Conservation (phyloP, 345 rosid species). For the Eutrema japonicum region DNA sequence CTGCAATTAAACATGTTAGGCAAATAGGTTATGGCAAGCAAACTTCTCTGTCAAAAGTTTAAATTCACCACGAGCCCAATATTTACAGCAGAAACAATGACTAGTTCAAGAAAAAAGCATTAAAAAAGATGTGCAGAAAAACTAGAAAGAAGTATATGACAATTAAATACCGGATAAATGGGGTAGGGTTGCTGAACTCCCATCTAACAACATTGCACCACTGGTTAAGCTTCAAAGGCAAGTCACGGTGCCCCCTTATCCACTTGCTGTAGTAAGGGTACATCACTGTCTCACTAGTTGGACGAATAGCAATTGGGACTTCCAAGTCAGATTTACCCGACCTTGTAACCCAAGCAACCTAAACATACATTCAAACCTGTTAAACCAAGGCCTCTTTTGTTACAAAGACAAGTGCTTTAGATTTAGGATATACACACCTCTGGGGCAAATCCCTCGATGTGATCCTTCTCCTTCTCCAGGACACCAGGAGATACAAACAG, state of each 20-base stretch:
- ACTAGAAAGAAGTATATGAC: constrained; percentile 3
- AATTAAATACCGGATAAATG: constrained; percentile 80
- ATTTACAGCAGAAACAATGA: constrained; percentile 3
- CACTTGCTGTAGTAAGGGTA: constrained; percentile 96
- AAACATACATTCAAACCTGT: constrained; percentile 31
- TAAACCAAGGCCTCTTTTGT: neutral
- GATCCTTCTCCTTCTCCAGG: constrained; percentile 91
- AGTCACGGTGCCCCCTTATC: constrained; percentile 97
- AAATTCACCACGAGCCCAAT: neutral
- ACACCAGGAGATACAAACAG: constrained; percentile 91
- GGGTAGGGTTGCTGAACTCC: constrained; percentile 99
- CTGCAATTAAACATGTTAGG: constrained; percentile 46
- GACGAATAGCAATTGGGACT: constrained; percentile 91
- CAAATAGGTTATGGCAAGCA: neutral
- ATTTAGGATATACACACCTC: constrained; percentile 59
- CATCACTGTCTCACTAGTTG: constrained; percentile 99
- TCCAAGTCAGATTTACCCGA: constrained; percentile 93
- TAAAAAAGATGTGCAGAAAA: neutral
- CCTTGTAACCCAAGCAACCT: constrained; percentile 99
- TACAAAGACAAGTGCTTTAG: neutral
- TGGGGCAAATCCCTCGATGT: constrained; percentile 93
- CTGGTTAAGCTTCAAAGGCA: constrained; percentile 93
- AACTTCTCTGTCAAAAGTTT: constrained; percentile 4
- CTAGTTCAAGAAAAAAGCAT: neutral
- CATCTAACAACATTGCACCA: constrained; percentile 99